Base-by-base conservation (phyloP, 495 filamentous ascomycete species). In the Aspergillus baeticus region DNA sequence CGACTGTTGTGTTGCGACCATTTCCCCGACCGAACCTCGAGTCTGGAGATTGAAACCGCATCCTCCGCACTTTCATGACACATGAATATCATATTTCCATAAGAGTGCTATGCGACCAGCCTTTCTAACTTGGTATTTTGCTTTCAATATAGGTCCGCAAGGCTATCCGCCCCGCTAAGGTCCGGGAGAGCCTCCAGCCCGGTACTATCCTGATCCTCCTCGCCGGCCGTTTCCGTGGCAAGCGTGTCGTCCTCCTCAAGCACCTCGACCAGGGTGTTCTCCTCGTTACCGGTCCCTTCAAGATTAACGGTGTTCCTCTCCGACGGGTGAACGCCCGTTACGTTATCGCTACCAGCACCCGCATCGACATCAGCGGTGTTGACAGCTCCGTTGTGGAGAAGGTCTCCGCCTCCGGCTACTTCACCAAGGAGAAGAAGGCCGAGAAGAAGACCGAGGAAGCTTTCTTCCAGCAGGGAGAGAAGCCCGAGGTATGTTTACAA, bases 221-320 rank as follows among this genome's bases (percentile, higher is more conserved):
- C 69, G 94, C 95, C 77, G 95, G 95, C 68, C 94, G 95, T 71
- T 99, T 98, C 90, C 94, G 95, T 68, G 95, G 95, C 82, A 98
- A 97, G 90, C 95, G 95, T 73, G 95, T 99, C 69, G 81, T 99
- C 71, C 92, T 96, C 76, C 89, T 99, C 75, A 98, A 97, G 84
- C 82, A 87, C 79, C 91, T 99, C 71, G 79, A 87, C 68, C 89
- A 96, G 81, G 95, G 95, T 77, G 89, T 97, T 60, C 91, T 99
- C 71, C 91, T 99, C 69, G 89, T 99, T 63, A 99, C 95, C 69
- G 95, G 95, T 64, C 95, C 95, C 70, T 99, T 97, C 88, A 98
- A 96, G 87, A 87, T 98, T 82, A 99, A 99, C 81, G 95, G 95
- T 78, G 95, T 99, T 59, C 95, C 95, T 59, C 88, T 99, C 68